These are phyloP conservation scores for Kazachstania viticola DNA, from an alignment of 805 yeast species.

Conservation along the genomic window DNA sequence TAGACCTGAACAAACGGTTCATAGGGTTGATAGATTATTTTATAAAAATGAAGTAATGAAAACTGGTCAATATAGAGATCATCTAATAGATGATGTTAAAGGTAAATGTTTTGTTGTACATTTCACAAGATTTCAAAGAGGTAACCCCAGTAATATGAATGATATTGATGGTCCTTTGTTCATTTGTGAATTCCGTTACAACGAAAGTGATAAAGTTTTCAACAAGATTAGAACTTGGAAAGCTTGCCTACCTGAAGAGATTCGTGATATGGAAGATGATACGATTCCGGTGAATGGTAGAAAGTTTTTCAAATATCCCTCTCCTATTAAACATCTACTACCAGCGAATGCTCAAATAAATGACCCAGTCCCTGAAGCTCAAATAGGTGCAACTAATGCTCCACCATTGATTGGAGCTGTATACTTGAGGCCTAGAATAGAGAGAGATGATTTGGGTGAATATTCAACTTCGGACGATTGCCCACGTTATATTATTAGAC, in stretches of 20 bases:
- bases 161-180: conserved; percentile 76
- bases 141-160: conserved; percentile 60
- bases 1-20: conserved; percentile 96
- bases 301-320: conserved; percentile 60
- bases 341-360: conserved; percentile 61
- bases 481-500: conserved; percentile 34
- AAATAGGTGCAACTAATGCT: conserved; percentile 69
- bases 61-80: conserved; percentile 94
- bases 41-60: conserved; percentile 92
- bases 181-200: conserved; percentile 90
- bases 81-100: conserved; percentile 72
- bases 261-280: conserved; percentile 73
- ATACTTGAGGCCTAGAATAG: conserved; percentile 61
- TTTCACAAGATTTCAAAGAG: conserved; percentile 88
- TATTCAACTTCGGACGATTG: conserved; percentile 41
- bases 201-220: conserved; percentile 80
- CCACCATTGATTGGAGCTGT: conserved; percentile 95
- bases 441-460: conserved; percentile 76
- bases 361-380: conserved; percentile 75
- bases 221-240: conserved; percentile 97
- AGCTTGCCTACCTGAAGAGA: conserved; percentile 95
- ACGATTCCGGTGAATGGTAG: conserved; percentile 60
- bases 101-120: conserved; percentile 94
- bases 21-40: conserved; percentile 77
- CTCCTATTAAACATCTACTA: conserved; percentile 72